Evolutionary conservation across 257 asterid species (phyloP).

Genomic region (Agastache rugosa): DNA sequence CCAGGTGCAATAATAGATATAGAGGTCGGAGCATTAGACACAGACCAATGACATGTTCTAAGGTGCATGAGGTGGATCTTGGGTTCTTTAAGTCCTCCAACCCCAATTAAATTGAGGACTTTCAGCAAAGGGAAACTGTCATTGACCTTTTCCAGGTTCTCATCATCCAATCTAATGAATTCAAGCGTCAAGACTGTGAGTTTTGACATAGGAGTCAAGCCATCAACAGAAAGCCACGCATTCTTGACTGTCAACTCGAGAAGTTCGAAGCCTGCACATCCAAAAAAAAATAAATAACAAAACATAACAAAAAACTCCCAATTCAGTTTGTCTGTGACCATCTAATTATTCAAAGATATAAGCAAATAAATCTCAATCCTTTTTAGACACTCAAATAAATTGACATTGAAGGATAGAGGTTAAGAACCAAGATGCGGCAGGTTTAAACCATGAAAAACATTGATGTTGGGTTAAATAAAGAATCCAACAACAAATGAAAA

Average conservation of each 20-base stretch:
- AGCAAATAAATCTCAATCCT: constrained; percentile 29
- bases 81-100: constrained; percentile 87
- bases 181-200: constrained; percentile 77
- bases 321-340: constrained; percentile 9
- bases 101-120: constrained; percentile 73
- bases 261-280: constrained; percentile 61
- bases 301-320: constrained; percentile 16
- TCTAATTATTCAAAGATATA: neutral
- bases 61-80: constrained; percentile 60
- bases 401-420: neutral
- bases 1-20: constrained; percentile 58
- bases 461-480: neutral
- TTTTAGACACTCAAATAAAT: constrained; percentile 14
- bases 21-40: constrained; percentile 73
- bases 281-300: too few species aligned
- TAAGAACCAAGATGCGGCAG: neutral
- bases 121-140: constrained; percentile 64
- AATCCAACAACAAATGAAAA: neutral
- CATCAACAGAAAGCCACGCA: constrained; percentile 80
- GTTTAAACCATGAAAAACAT: constrained; percentile 11
- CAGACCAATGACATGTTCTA: constrained; percentile 61
- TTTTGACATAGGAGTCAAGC: constrained; percentile 61
- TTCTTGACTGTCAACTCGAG: constrained; percentile 63
- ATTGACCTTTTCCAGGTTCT: constrained; percentile 68
- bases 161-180: constrained; percentile 78